phyloP scores from a whole-genome alignment of 164 flowering plant species.

The Vitis vinifera region DNA sequence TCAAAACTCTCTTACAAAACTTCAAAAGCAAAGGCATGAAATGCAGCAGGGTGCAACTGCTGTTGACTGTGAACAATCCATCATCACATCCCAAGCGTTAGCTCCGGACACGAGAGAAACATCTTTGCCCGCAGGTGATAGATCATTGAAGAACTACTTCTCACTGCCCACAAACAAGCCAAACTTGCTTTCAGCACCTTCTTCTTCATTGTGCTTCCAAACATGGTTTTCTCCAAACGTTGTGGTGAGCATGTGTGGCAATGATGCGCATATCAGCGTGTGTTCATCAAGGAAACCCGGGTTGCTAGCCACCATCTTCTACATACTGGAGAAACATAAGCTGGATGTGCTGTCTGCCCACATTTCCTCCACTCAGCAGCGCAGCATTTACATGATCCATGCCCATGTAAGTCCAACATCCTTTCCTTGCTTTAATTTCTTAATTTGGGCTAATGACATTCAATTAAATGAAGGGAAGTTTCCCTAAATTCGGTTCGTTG shows the following conservation, averaged over 20 bases:
- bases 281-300: conserved; percentile 63
- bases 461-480: too few species aligned
- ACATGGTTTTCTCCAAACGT: conserved; percentile 80
- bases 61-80: conserved; percentile 17
- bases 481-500: too few species aligned
- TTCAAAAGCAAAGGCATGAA: conserved; percentile 64
- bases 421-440: neutral
- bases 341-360: conserved; percentile 66
- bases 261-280: conserved; percentile 65
- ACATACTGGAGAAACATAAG: conserved; percentile 61
- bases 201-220: conserved; percentile 38
- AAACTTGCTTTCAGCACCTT: conserved; percentile 7
- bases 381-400: conserved; percentile 71
- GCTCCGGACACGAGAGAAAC: conserved; percentile 45
- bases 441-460: too few species aligned
- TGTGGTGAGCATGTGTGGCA: conserved; percentile 54
- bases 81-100: conserved; percentile 8
- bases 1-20: conserved; percentile 45
- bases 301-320: conserved; percentile 42
- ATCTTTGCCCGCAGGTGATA: conserved; percentile 57
- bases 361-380: conserved; percentile 44
- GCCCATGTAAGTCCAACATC: conserved; percentile 51
- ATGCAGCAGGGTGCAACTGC: conserved; percentile 27
- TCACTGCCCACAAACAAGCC: conserved; percentile 11
- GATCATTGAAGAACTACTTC: conserved; percentile 20